Conservation (phyloP, 2,329 filamentous ascomycete species). For the Parascedosporium putredinis region DNA sequence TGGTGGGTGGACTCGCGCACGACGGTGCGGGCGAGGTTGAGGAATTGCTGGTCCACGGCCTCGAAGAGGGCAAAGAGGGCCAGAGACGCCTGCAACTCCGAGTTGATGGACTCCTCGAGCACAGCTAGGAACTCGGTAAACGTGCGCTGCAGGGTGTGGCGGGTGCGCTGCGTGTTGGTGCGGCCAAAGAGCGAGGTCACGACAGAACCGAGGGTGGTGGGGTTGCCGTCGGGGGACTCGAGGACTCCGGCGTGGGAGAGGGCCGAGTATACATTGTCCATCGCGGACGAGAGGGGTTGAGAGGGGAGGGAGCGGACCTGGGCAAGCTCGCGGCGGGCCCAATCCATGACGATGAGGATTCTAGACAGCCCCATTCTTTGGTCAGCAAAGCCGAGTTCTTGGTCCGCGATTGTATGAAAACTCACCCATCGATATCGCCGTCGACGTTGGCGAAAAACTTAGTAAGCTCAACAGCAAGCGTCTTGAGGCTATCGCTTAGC, state of each 20-base stretch:
- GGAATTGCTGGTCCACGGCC: slow-evolving; percentile 79
- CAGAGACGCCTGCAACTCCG: slow-evolving; percentile 70
- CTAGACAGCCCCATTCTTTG: slow-evolving; percentile 30
- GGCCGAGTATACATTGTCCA: slow-evolving; percentile 74
- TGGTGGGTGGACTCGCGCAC: slow-evolving; percentile 74
- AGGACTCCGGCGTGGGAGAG: slow-evolving; percentile 55
- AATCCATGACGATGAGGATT: slow-evolving; percentile 92
- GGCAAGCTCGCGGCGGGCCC: slow-evolving; percentile 77
- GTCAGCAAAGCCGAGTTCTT: too few species aligned
- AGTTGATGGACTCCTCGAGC: slow-evolving; percentile 80
- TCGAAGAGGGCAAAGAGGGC: slow-evolving; percentile 85
- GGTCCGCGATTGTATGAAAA: too few species aligned
- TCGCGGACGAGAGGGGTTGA: slow-evolving; percentile 57
- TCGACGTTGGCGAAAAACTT: slow-evolving; percentile 91
- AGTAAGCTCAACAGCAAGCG: slow-evolving; percentile 73
- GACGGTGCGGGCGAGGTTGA: slow-evolving; percentile 76
- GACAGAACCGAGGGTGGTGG: slow-evolving; percentile 59
- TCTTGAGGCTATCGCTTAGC: slow-evolving; percentile 75
- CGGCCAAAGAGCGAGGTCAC: slow-evolving; percentile 68
- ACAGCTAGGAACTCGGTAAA: slow-evolving; percentile 81
- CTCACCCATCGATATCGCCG: slow-evolving; percentile 72
- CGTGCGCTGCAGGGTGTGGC: slow-evolving; percentile 69
- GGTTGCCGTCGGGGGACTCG: slow-evolving; percentile 41
- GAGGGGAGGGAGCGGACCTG: slow-evolving; percentile 53
- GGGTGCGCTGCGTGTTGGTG: slow-evolving; percentile 71